Evolutionary conservation across 148 eudicot species (phyloP).

Genomic region (Hydrangea macrophylla): DNA sequence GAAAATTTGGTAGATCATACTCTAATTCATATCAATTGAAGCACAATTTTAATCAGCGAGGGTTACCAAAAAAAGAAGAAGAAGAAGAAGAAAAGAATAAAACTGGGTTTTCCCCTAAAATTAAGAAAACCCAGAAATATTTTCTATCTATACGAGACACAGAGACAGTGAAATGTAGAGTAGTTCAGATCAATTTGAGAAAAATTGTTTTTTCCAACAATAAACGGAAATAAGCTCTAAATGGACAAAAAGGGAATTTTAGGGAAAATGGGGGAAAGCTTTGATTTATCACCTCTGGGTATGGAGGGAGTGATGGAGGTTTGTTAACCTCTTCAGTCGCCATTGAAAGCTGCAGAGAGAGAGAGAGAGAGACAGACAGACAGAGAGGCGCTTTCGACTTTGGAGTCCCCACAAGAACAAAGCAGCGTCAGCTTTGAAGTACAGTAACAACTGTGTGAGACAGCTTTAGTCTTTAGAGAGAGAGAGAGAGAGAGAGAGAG

Average conservation of each 20-base stretch:
- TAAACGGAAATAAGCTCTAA: neutral
- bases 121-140: too few species aligned
- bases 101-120: too few species aligned
- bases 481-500: constrained; percentile 4
- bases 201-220: neutral
- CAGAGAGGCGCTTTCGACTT: constrained; percentile 2
- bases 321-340: constrained; percentile 36
- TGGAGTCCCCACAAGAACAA: neutral
- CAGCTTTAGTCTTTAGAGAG: too few species aligned
- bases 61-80: neutral
- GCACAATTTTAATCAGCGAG: neutral
- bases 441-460: constrained; percentile 3
- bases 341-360: constrained; percentile 29
- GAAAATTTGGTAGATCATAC: too few species aligned
- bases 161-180: neutral
- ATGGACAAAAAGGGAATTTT: neutral
- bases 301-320: constrained; percentile 35
- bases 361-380: constrained; percentile 2
- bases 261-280: neutral
- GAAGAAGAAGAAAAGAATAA: too few species aligned
- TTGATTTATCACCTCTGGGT: constrained; percentile 32
- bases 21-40: neutral
- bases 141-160: neutral
- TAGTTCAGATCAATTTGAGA: neutral
- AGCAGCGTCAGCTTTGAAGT: constrained; percentile 12